phyloP scores from a whole-genome alignment of 2,329 filamentous ascomycete species.

The Teratosphaeria zuluensis region DNA sequence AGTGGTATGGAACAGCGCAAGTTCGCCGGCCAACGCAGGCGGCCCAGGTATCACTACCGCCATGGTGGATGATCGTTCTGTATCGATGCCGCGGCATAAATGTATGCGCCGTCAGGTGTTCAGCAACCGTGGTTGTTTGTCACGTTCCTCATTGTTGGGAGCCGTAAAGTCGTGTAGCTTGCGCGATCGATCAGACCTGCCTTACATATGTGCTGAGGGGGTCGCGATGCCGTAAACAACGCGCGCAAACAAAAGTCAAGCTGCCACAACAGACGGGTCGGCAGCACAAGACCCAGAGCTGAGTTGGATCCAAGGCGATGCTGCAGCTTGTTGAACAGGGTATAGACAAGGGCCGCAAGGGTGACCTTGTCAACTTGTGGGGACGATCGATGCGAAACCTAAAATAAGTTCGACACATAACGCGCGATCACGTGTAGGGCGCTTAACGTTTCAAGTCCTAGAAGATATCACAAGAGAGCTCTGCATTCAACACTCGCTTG shows the following conservation, averaged over 20 bases:
- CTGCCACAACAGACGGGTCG: background rate
- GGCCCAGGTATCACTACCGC: conserved; percentile 72
- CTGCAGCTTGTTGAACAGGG: background rate
- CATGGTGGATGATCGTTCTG: conserved; percentile 46
- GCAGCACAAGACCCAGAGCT: background rate
- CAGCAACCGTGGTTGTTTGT: background rate
- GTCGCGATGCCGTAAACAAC: conserved; percentile 1
- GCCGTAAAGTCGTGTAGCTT: background rate
- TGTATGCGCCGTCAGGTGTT: background rate
- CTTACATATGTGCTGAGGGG: background rate
- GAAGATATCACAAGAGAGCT: background rate
- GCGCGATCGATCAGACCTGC: background rate
- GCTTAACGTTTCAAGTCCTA: background rate
- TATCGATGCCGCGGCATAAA: background rate
- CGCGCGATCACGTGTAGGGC: background rate
- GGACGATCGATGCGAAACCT: background rate
- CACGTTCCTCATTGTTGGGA: background rate
- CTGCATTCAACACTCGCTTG: background rate
- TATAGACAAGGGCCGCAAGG: background rate
- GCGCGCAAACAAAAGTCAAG: background rate
- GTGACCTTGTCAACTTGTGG: background rate
- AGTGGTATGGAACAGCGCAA: conserved; percentile 80
- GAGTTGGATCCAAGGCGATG: background rate
- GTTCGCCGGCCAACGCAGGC: conserved; percentile 64
- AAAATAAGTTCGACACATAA: background rate